These are phyloP conservation scores for Metarhizium album DNA, from an alignment of 2,329 filamentous ascomycete species.

Conservation along the genomic window DNA sequence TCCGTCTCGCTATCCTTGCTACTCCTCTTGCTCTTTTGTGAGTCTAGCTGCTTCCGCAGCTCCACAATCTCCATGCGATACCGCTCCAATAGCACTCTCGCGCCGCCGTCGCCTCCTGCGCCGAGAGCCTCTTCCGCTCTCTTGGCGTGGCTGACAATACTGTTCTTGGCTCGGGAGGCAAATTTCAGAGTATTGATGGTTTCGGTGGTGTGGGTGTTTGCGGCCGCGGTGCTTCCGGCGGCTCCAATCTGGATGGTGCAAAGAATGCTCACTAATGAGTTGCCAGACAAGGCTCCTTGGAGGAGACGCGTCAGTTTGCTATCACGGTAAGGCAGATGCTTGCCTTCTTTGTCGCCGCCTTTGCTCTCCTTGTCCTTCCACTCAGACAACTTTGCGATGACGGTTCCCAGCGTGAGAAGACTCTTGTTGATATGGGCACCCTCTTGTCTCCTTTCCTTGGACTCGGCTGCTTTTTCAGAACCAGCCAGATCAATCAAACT, in stretches of 20 bases:
- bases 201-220: slow-evolving; percentile 70
- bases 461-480: slow-evolving; percentile 90
- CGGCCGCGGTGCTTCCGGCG: slow-evolving; percentile 57
- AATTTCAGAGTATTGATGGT: slow-evolving; percentile 96
- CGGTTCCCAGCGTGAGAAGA: slow-evolving; percentile 84
- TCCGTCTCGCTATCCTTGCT: slow-evolving; percentile 46
- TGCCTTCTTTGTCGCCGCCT: slow-evolving; percentile 66
- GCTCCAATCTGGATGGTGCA: slow-evolving; percentile 92
- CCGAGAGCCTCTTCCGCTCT: slow-evolving; percentile 82
- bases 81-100: slow-evolving; percentile 77
- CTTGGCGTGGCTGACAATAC: slow-evolving; percentile 93
- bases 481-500: slow-evolving; percentile 94
- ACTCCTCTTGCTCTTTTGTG: slow-evolving; percentile 59
- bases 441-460: slow-evolving; percentile 86
- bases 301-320: slow-evolving; percentile 92
- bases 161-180: slow-evolving; percentile 93
- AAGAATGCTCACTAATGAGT: slow-evolving; percentile 91
- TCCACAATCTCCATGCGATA: slow-evolving; percentile 90
- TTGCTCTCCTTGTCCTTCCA: slow-evolving; percentile 74
- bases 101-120: slow-evolving; percentile 70
- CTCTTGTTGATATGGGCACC: slow-evolving; percentile 99
- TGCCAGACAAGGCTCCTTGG: slow-evolving; percentile 84
- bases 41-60: slow-evolving; percentile 68
- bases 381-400: slow-evolving; percentile 86
- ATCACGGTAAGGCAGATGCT: slow-evolving; percentile 92